These are phyloP conservation scores for Bassia scoparia DNA, from an alignment of 148 eudicot species.

Conservation along the genomic window DNA sequence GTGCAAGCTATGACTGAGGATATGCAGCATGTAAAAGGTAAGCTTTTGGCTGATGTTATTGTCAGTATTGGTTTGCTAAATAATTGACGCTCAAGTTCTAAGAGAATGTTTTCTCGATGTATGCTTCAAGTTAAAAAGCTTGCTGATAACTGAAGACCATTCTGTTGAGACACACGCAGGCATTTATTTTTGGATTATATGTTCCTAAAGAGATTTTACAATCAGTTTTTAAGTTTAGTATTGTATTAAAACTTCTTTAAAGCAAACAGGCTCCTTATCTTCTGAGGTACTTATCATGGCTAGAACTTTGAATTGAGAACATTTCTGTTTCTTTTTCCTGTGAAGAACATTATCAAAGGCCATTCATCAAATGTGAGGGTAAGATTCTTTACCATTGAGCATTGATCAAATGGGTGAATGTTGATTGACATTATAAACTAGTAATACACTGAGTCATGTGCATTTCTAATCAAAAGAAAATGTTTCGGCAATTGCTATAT, in stretches of 20 bases:
- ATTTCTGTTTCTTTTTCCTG: no score
- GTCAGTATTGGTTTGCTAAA: not conserved
- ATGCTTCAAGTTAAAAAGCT: not conserved
- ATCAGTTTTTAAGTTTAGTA: not conserved
- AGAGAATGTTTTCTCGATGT: not conserved
- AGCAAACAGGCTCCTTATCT: not conserved
- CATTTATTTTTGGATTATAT: not conserved
- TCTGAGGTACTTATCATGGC: not conserved
- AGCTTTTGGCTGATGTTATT: slow-evolving; percentile 5
- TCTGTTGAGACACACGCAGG: not conserved
- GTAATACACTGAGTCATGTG: not conserved
- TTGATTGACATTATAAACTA: no score
- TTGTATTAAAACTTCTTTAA: not conserved
- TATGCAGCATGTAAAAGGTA: slow-evolving; percentile 97
- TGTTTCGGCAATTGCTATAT: not conserved
- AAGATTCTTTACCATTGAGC: not conserved
- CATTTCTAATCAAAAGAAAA: not conserved
- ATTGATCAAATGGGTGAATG: no score
- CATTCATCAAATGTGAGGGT: not conserved
- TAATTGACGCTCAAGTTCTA: not conserved
- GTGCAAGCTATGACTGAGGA: slow-evolving; percentile 97
- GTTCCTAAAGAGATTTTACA: not conserved
- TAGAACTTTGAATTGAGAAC: no score
- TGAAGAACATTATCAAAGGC: not conserved
- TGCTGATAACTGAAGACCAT: not conserved